A percentile compares a stretch with the other conserved stretches of the same genome.
Conservation (phyloP, 1,139 yeast genomes). For the Pichia sp. region DNA sequence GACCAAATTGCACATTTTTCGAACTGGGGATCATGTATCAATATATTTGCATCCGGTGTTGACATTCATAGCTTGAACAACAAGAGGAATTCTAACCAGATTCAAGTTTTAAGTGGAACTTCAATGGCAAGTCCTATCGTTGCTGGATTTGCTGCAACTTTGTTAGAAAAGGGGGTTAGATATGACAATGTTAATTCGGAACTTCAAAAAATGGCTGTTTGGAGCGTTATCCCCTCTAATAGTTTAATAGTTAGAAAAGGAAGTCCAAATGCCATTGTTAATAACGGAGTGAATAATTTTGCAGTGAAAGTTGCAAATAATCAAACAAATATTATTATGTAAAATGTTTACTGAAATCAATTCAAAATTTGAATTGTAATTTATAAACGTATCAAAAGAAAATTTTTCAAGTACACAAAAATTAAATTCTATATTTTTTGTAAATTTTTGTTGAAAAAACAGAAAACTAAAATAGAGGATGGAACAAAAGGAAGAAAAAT, state of each 20-base stretch:
- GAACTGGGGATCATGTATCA: conserved; percentile 87
- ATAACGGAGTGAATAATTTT: conserved; percentile 20
- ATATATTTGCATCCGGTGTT: conserved; percentile 77
- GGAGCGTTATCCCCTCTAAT: conserved; percentile 34
- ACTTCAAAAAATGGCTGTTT: conserved; percentile 35
- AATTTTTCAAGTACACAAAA: too few relatives aligned
- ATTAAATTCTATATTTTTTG: background rate
- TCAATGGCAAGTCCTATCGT: conserved; percentile 85
- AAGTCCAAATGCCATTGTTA: conserved; percentile 27
- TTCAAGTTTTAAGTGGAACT: conserved; percentile 64
- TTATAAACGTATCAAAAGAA: background rate
- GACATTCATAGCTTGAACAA: conserved; percentile 47
- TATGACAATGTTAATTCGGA: conserved; percentile 36
- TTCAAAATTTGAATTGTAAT: background rate
- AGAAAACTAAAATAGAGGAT: background rate
- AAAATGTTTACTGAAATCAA: background rate
- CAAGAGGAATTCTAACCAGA: conserved; percentile 20
- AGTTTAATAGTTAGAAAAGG: conserved; percentile 24
- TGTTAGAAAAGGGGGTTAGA: conserved; percentile 54
- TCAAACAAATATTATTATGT: too few relatives aligned
- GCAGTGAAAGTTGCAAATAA: background rate
- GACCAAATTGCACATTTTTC: conserved; percentile 70
- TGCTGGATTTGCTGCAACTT: conserved; percentile 63
- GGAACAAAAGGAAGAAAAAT: background rate
- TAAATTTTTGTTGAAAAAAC: background rate